Conservation (phyloP, 768 basidiomycete genomes). For the Trametes punicea region DNA sequence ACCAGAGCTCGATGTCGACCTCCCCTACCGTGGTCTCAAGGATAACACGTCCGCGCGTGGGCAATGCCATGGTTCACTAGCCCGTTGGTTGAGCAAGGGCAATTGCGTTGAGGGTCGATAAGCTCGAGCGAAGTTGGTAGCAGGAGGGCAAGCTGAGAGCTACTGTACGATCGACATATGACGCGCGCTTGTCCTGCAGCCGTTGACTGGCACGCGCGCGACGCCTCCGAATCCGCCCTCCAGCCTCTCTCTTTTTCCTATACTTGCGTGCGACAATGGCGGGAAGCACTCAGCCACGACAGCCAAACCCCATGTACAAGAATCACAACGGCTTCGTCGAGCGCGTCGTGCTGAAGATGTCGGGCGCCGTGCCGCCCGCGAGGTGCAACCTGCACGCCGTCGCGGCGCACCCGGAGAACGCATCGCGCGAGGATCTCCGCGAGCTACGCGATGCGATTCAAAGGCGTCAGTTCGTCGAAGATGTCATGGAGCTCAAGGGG, state of each 20-base stretch:
- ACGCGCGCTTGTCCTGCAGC: conserved; percentile 1
- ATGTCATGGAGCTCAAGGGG: conserved; percentile 26
- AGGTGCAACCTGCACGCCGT: conserved; percentile 17
- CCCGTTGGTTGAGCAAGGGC: background rate
- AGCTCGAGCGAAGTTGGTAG: background rate
- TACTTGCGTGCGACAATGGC: background rate
- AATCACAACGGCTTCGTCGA: conserved; percentile 9
- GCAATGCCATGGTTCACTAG: conserved; percentile 60
- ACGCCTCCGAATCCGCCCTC: background rate
- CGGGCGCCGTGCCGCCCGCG: background rate
- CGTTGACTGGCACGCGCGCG: background rate
- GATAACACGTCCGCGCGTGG: conserved; percentile 83
- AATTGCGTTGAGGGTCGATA: too few relatives aligned
- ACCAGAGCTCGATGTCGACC: conserved; percentile 89
- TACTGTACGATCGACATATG: background rate
- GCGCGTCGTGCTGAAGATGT: conserved; percentile 5
- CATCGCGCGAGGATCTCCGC: conserved; percentile 6
- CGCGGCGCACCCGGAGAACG: background rate
- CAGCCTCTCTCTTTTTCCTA: background rate
- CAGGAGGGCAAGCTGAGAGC: background rate
- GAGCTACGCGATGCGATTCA: conserved; percentile 22
- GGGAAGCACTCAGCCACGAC: background rate
- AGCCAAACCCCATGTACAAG: background rate
- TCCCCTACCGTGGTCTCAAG: conserved; percentile 88
- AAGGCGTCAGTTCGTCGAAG: conserved; percentile 18